phyloP scores from a whole-genome alignment of 139 green algal genomes.

The Closterium sp. region DNA sequence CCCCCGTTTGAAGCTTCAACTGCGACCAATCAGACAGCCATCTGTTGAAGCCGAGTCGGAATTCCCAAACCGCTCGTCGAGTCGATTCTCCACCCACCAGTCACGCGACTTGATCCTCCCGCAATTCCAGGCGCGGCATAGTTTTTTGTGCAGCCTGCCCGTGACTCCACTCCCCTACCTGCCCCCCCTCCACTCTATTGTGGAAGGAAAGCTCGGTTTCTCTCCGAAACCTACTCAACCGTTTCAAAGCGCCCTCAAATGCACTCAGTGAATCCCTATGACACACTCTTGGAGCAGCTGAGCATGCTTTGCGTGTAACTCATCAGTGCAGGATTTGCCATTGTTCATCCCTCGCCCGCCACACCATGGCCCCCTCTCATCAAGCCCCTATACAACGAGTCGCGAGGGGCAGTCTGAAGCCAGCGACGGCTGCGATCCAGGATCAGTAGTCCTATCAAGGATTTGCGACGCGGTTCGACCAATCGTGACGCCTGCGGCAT shows the following conservation, averaged over 20 bases:
- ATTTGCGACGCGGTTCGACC: neutral
- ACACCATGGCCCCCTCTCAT: neutral
- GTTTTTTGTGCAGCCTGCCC: neutral
- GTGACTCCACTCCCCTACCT: neutral
- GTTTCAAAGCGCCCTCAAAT: too few relatives aligned
- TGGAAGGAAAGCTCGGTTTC: too few relatives aligned
- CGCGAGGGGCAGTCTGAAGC: neutral
- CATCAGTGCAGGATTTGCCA: too few relatives aligned
- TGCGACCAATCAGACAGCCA: neutral
- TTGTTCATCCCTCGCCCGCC: too few relatives aligned
- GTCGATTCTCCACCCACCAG: neutral
- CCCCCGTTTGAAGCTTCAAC: neutral
- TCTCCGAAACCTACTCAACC: too few relatives aligned
- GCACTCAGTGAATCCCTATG: too few relatives aligned
- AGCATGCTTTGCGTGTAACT: too few relatives aligned
- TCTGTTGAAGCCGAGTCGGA: neutral
- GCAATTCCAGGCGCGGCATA: neutral
- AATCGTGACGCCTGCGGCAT: neutral
- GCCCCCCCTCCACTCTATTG: neutral
- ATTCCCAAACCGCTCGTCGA: neutral
- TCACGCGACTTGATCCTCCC: neutral
- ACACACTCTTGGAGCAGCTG: too few relatives aligned
- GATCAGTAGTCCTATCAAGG: neutral
- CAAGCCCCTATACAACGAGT: neutral
- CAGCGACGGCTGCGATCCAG: neutral